Conservation (phyloP, 169 alveolate genomes). For the Babesia microti region DNA sequence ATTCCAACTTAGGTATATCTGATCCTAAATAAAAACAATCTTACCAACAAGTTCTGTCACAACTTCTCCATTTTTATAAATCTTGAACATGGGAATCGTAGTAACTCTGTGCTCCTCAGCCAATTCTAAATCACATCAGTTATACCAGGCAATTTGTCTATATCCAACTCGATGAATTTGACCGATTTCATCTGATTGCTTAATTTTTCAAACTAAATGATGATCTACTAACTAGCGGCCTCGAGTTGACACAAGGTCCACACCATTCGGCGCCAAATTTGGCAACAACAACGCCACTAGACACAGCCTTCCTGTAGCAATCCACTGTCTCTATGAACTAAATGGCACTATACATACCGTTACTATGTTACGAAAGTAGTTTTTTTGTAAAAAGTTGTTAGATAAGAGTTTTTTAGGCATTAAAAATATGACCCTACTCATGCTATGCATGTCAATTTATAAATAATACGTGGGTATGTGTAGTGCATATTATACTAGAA, state of each 20-base stretch:
- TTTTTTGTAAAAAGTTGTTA: too few relatives aligned
- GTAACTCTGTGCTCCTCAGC: conserved; percentile 52
- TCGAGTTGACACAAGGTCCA: conserved; percentile 65
- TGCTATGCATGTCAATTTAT: too few relatives aligned
- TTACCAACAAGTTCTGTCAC: conserved; percentile 36
- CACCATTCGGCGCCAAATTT: conserved; percentile 68
- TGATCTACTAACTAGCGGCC: conserved; percentile 30
- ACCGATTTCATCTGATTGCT: conserved; percentile 32
- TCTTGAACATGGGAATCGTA: conserved; percentile 43
- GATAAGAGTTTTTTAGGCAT: too few relatives aligned
- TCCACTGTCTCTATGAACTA: conserved; percentile 44
- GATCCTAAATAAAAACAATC: too few relatives aligned
- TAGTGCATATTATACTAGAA: too few relatives aligned
- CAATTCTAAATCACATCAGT: too few relatives aligned
- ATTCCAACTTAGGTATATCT: too few relatives aligned
- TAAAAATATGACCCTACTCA: too few relatives aligned
- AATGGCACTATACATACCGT: too few relatives aligned
- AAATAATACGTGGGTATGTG: too few relatives aligned
- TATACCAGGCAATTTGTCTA: conserved; percentile 43
- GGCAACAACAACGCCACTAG: conserved; percentile 45
- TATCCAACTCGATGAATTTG: conserved; percentile 41
- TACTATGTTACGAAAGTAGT: too few relatives aligned
- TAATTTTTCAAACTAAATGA: conserved; percentile 14
- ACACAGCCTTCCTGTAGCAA: conserved; percentile 42
- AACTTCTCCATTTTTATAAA: conserved; percentile 35